Base-by-base conservation (phyloP, 306 rosid genomes). In the Prunus padus region DNA sequence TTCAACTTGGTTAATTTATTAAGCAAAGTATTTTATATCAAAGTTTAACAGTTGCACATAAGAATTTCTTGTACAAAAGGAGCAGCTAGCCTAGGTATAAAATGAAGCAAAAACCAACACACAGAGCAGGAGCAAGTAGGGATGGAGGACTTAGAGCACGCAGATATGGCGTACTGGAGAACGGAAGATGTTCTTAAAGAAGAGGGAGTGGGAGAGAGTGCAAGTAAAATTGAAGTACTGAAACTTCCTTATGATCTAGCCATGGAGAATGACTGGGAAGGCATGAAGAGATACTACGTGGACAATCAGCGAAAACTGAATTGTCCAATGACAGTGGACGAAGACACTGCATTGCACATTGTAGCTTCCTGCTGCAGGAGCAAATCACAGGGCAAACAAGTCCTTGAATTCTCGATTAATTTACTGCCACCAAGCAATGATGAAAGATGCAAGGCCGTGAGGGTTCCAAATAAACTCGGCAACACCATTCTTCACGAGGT, bases 401-500 rank as follows among this genome's bases (percentile, higher is more conserved):
- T 51, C 8, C 56, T 51, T 16, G 20, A 51, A 16, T 14, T 15
- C 6, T 51, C 16, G 19, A 14, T 51, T 51, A 16, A 51, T 51
- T 51, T 16, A 16, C 7, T 51, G 20, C 19, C 20, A 1, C 8
- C 6, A 3, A 13, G 7, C 16, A 0, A 51, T 16, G 20, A 14
- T 13, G 19, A 13, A 18, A 51, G 20, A 51, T 16, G 56, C 56
- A 16, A 51, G 6, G 56, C 56, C 15, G 15, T 51, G 22, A 51
- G 15, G 52, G 8, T 37, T 0, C n/a, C 19, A 28, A 1, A 40
- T 22, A 0, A 25, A 18, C 7, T 5, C 2, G 73, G 59, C 22
- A 66, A 76, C 65, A 76, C 42, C 15, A 28, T 37, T 52, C 73
- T 76, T 65, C 73, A 76, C 1, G 84, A 11, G 50, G 84, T 72